Conservation (phyloP, 2,329 filamentous ascomycete species). For the Aspergillus sp. region DNA sequence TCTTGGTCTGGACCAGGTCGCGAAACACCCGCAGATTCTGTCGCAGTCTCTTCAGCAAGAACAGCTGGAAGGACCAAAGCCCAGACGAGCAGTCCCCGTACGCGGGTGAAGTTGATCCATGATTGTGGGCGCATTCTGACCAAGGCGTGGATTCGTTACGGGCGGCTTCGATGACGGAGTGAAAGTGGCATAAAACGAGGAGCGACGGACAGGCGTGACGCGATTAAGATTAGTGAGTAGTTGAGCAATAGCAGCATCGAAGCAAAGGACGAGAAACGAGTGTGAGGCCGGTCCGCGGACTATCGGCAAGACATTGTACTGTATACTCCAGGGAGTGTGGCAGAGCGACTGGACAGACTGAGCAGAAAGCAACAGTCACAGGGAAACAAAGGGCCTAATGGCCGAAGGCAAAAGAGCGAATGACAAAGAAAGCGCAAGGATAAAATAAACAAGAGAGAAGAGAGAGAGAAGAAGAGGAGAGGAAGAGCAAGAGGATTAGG, state of each 20-base stretch:
- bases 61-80: background rate
- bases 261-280: background rate
- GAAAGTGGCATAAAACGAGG: slow-evolving; percentile 1
- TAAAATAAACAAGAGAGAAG: background rate
- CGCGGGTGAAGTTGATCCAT: background rate
- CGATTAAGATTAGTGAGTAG: background rate
- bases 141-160: slow-evolving; percentile 6
- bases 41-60: background rate
- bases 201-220: background rate
- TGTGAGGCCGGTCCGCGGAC: background rate
- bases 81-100: background rate
- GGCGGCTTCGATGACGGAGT: slow-evolving; percentile 3
- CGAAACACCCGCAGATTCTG: background rate
- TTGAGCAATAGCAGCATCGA: background rate
- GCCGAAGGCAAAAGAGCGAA: background rate
- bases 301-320: slow-evolving; percentile 4
- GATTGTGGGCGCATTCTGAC: slow-evolving; percentile 7
- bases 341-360: slow-evolving; percentile 3
- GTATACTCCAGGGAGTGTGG: background rate
- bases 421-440: background rate
- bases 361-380: background rate
- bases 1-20: slow-evolving; percentile 1
- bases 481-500: background rate
- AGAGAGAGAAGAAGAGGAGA: background rate
- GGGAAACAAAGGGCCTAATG: background rate